Evolutionary conservation across 257 asterid species (phyloP).

Genomic region (Nicotiana benthamiana): DNA sequence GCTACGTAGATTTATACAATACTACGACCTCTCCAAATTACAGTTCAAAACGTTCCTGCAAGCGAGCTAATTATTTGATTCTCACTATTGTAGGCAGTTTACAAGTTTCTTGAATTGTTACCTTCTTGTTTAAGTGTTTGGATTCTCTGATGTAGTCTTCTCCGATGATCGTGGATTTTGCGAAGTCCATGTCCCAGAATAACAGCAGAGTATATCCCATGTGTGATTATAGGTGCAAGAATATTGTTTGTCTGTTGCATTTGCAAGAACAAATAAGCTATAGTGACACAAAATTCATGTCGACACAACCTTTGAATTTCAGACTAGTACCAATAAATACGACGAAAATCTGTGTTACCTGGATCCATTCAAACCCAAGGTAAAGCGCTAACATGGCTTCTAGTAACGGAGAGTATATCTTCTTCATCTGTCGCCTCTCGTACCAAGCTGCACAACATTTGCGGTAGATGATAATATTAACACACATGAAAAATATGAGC

Average conservation of each 20-base stretch:
- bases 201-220: constrained; percentile 82
- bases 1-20: not conserved
- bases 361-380: constrained; percentile 96
- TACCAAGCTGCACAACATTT: constrained; percentile 68
- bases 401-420: constrained; percentile 85
- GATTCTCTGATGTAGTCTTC: constrained; percentile 65
- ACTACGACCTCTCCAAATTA: not conserved
- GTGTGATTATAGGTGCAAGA: constrained; percentile 82
- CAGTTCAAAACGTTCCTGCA: not conserved
- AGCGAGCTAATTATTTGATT: not conserved
- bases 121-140: constrained; percentile 56
- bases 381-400: constrained; percentile 80
- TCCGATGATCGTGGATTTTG: constrained; percentile 84
- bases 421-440: constrained; percentile 85
- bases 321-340: not conserved
- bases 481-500: not conserved
- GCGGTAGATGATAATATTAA: not conserved
- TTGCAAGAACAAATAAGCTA: not conserved
- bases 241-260: constrained; percentile 64
- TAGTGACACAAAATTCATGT: not conserved
- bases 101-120: constrained; percentile 17
- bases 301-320: not conserved
- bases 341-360: constrained; percentile 32
- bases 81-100: not conserved
- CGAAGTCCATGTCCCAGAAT: constrained; percentile 87